Evolutionary conservation across 2,329 filamentous ascomycete species (phyloP).

Genomic region (Zymoseptoria crescenta): DNA sequence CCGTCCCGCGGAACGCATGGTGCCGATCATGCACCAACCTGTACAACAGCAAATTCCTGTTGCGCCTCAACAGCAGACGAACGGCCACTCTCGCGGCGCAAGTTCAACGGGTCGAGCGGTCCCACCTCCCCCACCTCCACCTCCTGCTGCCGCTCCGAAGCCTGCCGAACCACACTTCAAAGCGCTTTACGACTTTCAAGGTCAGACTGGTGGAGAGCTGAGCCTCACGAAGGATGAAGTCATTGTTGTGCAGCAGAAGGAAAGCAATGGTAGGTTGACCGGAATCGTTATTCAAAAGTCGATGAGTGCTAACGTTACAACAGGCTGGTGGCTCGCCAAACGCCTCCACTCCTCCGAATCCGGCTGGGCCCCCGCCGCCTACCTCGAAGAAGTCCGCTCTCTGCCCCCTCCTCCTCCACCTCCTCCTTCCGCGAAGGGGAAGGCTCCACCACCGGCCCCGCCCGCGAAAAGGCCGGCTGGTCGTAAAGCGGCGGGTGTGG

Average conservation of each 20-base stretch:
- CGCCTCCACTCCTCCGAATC: slow-evolving; percentile 59
- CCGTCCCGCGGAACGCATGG: slow-evolving; percentile 20
- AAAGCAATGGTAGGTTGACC: slow-evolving; percentile 93
- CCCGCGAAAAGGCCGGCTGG: slow-evolving; percentile 71
- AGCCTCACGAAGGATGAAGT: slow-evolving; percentile 71
- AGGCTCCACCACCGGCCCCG: slow-evolving; percentile 61
- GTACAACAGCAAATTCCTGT: slow-evolving; percentile 30
- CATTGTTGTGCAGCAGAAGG: slow-evolving; percentile 86
- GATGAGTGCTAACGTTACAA: slow-evolving; percentile 17
- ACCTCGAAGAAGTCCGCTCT: slow-evolving; percentile 71
- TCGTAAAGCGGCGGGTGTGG: slow-evolving; percentile 60
- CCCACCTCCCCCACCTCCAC: slow-evolving; percentile 39
- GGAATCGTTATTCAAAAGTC: too few species aligned
- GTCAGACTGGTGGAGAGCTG: slow-evolving; percentile 77
- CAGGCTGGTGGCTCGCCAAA: slow-evolving; percentile 95
- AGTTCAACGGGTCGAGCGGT: slow-evolving; percentile 41
- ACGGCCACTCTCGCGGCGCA: slow-evolving; percentile 39
- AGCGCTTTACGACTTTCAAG: slow-evolving; percentile 85
- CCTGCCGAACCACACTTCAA: slow-evolving; percentile 71
- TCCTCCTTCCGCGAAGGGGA: slow-evolving; percentile 37
- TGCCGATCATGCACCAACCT: slow-evolving; percentile 26
- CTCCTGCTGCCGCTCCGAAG: slow-evolving; percentile 54
- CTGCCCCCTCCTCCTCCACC: slow-evolving; percentile 50
- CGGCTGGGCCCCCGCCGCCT: slow-evolving; percentile 90
- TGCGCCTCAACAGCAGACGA: slow-evolving; percentile 31